Evolutionary conservation across 495 filamentous ascomycete genomes (phyloP), one percentile per base, ranked within the genome.

Genomic region (Neurospora sp.): DNA sequence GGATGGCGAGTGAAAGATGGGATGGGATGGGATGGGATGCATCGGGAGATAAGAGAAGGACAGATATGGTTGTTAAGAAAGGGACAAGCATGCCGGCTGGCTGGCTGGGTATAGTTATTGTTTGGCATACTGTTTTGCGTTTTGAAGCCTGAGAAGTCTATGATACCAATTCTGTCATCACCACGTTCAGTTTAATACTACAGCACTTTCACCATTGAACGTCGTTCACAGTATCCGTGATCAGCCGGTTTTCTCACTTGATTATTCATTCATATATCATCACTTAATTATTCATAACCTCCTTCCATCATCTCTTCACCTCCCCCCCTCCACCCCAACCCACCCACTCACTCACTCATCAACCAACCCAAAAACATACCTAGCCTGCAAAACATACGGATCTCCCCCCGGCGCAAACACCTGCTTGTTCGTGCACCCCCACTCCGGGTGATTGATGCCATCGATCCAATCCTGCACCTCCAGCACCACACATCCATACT

Each of bases 391-490:
- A 16, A 91, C 83, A 77, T 88, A 88, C 27, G 89, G 90, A 66
- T 85, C 86, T 41, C 85, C 87, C 35, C 85, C 86, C n/a, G 91
- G 90, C n/a, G 83, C 84, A 77, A 83, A 91, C 77, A 93, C 85
- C 81, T 92, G 89, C 82, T 87, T 89, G 72, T 74, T 77, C 70
- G 81, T 75, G 74, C 91, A 87, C 14, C 88, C 90, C 93, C 93
- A 95, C 80, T 92, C 84, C 9, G 92, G 92, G 73, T 94, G 84
- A 80, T 94, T 94, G 82, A 95, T 93, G 31, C 84, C 92, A 78
- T 93, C 92, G 77, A 95, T 94, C 89, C 90, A 95, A 78, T 91
- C 88, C 83, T 90, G 82, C 35, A 89, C 87, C 76, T 89, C 88
- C 76, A 94, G 85, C 37, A 93, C 91, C 70, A 93, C 70, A 78